Percentiles rank a stretch among this genome's conserved stretches.
Conservation (phyloP, 2,329 filamentous ascomycete species). For the Diaporthe sp. region DNA sequence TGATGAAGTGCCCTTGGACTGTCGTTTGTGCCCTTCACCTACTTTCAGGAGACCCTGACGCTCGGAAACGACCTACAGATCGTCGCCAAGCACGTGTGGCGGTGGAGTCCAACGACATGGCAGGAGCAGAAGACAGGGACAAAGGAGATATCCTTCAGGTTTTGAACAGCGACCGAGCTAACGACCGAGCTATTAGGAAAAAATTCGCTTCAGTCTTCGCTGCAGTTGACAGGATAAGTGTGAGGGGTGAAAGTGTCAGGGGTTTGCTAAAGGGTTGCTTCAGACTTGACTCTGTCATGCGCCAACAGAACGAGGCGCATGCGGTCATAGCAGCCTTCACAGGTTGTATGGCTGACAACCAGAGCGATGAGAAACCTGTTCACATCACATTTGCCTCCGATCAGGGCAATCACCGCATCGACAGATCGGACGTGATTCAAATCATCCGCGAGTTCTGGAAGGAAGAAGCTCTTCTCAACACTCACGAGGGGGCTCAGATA, state of each 20-base stretch:
- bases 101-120: neutral
- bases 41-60: neutral
- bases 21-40: neutral
- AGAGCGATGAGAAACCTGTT: neutral
- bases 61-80: neutral
- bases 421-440: neutral
- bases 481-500: neutral
- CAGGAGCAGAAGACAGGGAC: neutral
- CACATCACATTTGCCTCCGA: neutral
- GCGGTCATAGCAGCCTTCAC: neutral
- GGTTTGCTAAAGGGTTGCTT: neutral
- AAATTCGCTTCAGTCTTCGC: neutral
- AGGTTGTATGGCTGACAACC: neutral
- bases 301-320: neutral
- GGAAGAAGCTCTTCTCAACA: neutral
- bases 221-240: neutral
- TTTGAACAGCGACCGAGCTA: neutral
- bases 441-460: neutral
- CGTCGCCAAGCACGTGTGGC: neutral
- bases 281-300: neutral
- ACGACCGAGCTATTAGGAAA: too few species aligned
- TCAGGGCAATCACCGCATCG: neutral
- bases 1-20: slow-evolving; percentile 1
- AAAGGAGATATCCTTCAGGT: too few species aligned
- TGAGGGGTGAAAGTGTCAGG: neutral